Percentiles rank a stretch among this genome's conserved stretches.
phyloP scores from a whole-genome alignment of 2,329 filamentous ascomycete genomes.

The Plenodomus lindquistii region DNA sequence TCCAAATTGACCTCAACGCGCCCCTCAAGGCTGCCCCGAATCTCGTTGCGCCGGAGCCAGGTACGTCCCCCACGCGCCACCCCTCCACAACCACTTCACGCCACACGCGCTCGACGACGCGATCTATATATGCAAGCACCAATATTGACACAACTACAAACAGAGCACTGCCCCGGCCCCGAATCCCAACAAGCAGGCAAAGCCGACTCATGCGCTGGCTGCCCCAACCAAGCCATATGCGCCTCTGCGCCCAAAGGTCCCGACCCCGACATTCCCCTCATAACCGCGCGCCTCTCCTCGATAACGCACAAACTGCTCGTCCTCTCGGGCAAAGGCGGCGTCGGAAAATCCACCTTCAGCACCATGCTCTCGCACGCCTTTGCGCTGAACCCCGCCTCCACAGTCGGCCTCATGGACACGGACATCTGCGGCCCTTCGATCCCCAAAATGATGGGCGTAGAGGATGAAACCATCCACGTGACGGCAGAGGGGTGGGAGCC shows the following conservation, averaged over 20 bases:
- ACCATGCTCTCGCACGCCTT: constrained; percentile 88
- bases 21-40: constrained; percentile 78
- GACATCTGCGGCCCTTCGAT: constrained; percentile 97
- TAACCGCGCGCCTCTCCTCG: constrained; percentile 77
- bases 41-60: constrained; percentile 89
- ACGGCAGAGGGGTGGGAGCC: constrained; percentile 89
- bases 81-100: constrained; percentile 45
- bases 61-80: constrained; percentile 44
- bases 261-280: constrained; percentile 89
- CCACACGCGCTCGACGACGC: too few species aligned
- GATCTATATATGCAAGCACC: not conserved
- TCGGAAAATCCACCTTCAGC: constrained; percentile 94
- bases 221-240: constrained; percentile 94
- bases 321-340: constrained; percentile 91
- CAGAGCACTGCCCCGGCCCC: constrained; percentile 91
- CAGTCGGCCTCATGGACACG: constrained; percentile 95
- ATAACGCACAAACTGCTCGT: constrained; percentile 93
- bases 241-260: constrained; percentile 92
- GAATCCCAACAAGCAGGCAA: constrained; percentile 70
- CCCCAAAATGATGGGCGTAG: constrained; percentile 98
- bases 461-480: constrained; percentile 89
- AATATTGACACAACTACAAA: constrained; percentile 1
- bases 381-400: constrained; percentile 74
- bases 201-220: constrained; percentile 86
- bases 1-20: constrained; percentile 70